These are phyloP conservation scores for Boletus eberwhitei DNA, from an alignment of 768 basidiomycete species.

Conservation along the genomic window DNA sequence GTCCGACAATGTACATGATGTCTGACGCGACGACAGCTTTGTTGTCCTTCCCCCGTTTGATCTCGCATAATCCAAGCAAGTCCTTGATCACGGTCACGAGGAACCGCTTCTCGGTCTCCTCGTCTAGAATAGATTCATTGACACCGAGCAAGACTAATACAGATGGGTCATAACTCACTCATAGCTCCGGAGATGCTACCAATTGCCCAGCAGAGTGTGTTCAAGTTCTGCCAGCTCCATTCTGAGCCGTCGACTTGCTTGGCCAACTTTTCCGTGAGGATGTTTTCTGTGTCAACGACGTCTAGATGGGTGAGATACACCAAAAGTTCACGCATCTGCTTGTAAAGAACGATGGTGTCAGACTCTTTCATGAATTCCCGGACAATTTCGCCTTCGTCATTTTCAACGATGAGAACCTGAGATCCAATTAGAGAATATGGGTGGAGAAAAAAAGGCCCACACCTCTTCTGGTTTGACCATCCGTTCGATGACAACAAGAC, in stretches of 20 bases:
- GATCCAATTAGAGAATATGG: conserved; percentile 6
- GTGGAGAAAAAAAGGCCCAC: conserved; percentile 15
- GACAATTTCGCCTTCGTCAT: conserved; percentile 99
- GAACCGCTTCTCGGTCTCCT: conserved; percentile 99
- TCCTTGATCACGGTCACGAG: conserved; percentile 99
- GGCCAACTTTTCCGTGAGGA: conserved; percentile 93
- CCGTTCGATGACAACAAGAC: conserved; percentile 93
- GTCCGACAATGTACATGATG: conserved; percentile 99
- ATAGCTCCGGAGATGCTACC: conserved; percentile 98
- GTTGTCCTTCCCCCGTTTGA: conserved; percentile 99
- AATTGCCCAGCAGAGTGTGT: conserved; percentile 99
- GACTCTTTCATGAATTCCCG: conserved; percentile 99
- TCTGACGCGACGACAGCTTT: conserved; percentile 97
- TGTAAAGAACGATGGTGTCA: conserved; percentile 98
- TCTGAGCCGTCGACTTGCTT: conserved; percentile 97
- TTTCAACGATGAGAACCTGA: conserved; percentile 96
- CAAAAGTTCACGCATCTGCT: conserved; percentile 95
- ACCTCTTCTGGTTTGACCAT: conserved; percentile 99
- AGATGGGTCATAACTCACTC: conserved; percentile 58
- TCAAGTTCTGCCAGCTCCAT: conserved; percentile 99
- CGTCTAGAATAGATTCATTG: conserved; percentile 51
- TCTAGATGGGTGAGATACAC: conserved; percentile 98
- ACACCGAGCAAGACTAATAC: neutral
- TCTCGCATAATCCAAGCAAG: conserved; percentile 93
- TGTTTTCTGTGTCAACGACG: conserved; percentile 92